Evolutionary conservation across 495 filamentous ascomycete genomes (phyloP).

Genomic region (Aspergillus homomorphus): DNA sequence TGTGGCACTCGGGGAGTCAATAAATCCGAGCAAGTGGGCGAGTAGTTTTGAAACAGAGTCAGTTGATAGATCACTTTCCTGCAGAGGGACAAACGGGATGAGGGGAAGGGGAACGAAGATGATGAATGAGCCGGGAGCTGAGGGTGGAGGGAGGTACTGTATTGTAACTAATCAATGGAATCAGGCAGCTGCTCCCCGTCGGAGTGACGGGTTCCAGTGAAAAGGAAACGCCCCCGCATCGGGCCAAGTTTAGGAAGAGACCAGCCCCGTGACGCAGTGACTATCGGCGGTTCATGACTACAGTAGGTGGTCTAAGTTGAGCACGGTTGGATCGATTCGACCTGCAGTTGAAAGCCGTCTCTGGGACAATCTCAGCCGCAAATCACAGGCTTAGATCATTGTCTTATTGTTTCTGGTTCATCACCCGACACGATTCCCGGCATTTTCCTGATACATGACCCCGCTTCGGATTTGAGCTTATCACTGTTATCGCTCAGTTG

Average conservation of each 20-base stretch:
- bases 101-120: not conserved
- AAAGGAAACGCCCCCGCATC: conserved; percentile 10
- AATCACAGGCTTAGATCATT: not conserved
- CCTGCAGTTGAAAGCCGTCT: too few relatives aligned
- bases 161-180: not conserved
- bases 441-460: not conserved
- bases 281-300: too few relatives aligned
- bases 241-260: conserved; percentile 2
- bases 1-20: not conserved
- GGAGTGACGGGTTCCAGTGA: too few relatives aligned
- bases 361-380: not conserved
- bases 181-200: conserved; percentile 13
- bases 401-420: not conserved
- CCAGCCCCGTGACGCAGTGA: conserved; percentile 3
- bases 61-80: not conserved
- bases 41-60: not conserved
- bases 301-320: too few relatives aligned
- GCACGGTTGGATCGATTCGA: too few relatives aligned
- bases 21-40: not conserved
- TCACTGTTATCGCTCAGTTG: conserved; percentile 9
- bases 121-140: not conserved
- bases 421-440: not conserved
- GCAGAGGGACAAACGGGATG: not conserved
- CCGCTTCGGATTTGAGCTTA: conserved; percentile 1
- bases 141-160: not conserved